Evolutionary conservation across 805 yeast genomes (phyloP), one percentile per base, ranked within the genome.

Genomic region (Ogataea pignaliae): DNA sequence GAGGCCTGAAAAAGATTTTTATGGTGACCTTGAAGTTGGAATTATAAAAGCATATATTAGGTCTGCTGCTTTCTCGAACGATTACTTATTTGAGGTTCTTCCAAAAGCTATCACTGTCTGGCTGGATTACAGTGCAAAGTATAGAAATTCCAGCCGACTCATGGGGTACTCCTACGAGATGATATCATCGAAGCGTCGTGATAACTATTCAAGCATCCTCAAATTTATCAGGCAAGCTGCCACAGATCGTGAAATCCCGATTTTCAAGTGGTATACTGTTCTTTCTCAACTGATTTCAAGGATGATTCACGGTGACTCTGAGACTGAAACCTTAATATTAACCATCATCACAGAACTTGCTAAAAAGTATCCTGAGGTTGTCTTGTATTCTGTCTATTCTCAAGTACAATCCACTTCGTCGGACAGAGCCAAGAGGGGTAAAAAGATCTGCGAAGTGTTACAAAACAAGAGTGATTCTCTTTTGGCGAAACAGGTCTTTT

Each of bases 101-200:
- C 98, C 99, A 0, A 89, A 88, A 55, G 76, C 88, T n/a, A 75
- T 90, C 5, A 88, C 96, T 0, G 74, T 87, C 9, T 93, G 99
- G 99, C 68, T 93, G 18, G 96, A 90, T 54, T 85, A 83, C 60
- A 79, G 75, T 1, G 72, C 70, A 31, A 61, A 56, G 37, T 63
- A 62, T 41, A 48, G 48, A 41, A 68, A 66, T 36, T 47, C 56
- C 3, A 45, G 49, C 29, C 58, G 51, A 13, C 43, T 58, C 6
- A 39, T 49, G 41, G 68, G 50, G 47, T 64, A 45, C 37, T 51
- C 59, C 4, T 42, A 40, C 32, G 65, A 60, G 37, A 53, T 50
- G 3, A 56, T 62, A n/a, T 33, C 46, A 9, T 42, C 56, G 4
- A 55, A 61, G 26, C 63, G 73, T 48, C 54, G 58, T 29, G 68